Evolutionary conservation across 208 protist genomes (phyloP).

Genomic region (Trypanosoma avium): DNA sequence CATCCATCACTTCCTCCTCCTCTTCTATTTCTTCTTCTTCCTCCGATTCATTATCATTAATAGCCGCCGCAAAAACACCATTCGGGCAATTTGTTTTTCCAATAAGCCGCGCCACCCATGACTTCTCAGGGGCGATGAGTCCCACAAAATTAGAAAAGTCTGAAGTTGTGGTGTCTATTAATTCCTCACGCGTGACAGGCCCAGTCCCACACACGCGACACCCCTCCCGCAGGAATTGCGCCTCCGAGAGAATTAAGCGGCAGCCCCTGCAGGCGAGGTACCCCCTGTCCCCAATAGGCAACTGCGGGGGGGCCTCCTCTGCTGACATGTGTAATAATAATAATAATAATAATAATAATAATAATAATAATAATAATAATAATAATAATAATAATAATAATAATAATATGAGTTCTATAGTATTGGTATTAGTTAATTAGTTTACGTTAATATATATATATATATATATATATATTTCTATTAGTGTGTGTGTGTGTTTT

Average conservation of each 20-base stretch:
- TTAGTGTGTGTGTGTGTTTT: too few relatives aligned
- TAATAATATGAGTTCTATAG: too few relatives aligned
- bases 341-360: too few relatives aligned
- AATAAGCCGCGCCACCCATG: constrained; percentile 87
- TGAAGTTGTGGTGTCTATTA: constrained; percentile 72
- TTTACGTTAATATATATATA: too few relatives aligned
- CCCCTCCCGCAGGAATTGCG: constrained; percentile 72
- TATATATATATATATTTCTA: too few relatives aligned
- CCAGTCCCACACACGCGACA: constrained; percentile 72
- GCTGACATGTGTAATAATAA: too few relatives aligned
- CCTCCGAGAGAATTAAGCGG: constrained; percentile 70
- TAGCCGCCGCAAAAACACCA: constrained; percentile 72
- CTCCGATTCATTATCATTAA: constrained; percentile 50
- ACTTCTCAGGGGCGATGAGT: constrained; percentile 76
- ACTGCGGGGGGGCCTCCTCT: constrained; percentile 67
- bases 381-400: constrained; percentile 15
- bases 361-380: constrained; percentile 18
- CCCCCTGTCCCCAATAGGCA: constrained; percentile 64
- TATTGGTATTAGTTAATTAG: too few relatives aligned
- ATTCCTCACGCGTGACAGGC: constrained; percentile 50
- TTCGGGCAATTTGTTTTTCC: constrained; percentile 50
- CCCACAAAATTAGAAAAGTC: constrained; percentile 87
- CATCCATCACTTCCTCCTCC: constrained; percentile 19
- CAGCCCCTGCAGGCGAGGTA: constrained; percentile 82
- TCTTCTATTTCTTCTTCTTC: constrained; percentile 38